Evolutionary conservation across 768 basidiomycete genomes (phyloP).

Genomic region (Termitomyces heimii): DNA sequence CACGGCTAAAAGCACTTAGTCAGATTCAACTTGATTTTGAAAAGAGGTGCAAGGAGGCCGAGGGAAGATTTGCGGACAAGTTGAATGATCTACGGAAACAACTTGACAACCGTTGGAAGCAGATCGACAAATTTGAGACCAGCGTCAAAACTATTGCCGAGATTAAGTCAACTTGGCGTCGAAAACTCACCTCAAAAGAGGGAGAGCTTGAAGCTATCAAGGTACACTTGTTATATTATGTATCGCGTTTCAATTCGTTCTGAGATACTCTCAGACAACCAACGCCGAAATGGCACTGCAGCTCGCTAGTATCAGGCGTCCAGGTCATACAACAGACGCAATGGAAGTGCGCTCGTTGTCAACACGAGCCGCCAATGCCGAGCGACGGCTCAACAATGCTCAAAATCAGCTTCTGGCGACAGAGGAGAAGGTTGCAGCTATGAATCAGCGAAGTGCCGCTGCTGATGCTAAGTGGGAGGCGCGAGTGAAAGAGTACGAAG

Average conservation of each 20-base stretch:
- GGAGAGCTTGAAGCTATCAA: conserved; percentile 87
- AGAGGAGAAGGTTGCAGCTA: conserved; percentile 76
- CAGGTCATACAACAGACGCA: conserved; percentile 48
- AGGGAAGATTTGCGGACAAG: conserved; percentile 66
- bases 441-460: conserved; percentile 63
- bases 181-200: conserved; percentile 75
- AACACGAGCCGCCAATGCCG: conserved; percentile 76
- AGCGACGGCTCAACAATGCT: conserved; percentile 79
- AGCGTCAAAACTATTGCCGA: conserved; percentile 80
- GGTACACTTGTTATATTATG: conserved; percentile 35
- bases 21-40: conserved; percentile 87
- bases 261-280: conserved; percentile 41
- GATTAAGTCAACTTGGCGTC: conserved; percentile 77
- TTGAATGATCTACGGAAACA: conserved; percentile 78
- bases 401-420: conserved; percentile 79
- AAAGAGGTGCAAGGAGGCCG: conserved; percentile 74
- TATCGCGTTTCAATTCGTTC: background rate
- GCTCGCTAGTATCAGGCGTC: conserved; percentile 54
- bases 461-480: conserved; percentile 93
- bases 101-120: conserved; percentile 83
- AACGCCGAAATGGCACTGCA: conserved; percentile 73
- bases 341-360: conserved; percentile 68
- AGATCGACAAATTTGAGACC: conserved; percentile 88
- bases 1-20: conserved; percentile 76
- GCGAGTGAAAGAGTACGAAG: conserved; percentile 90